Conservation (phyloP, 2,329 filamentous ascomycete species). For the Emmonsiellopsis sp. region DNA sequence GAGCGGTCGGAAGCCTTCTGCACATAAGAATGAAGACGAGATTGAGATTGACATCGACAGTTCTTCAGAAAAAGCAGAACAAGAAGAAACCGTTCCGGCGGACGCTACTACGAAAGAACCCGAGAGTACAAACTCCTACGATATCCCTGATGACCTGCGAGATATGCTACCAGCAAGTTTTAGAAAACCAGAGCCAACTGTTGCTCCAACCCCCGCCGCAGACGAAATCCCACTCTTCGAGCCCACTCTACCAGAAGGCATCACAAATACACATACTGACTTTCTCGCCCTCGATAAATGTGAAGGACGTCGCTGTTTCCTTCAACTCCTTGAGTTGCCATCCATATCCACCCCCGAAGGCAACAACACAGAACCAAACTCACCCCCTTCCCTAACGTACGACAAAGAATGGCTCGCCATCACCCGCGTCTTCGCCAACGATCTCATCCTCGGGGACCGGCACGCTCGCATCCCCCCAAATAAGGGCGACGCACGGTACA, state of each 20-base stretch:
- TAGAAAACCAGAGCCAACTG: conserved; percentile 31
- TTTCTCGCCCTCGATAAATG: conserved; percentile 94
- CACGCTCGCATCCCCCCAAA: conserved; percentile 47
- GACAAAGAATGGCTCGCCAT: conserved; percentile 96
- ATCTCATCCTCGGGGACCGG: conserved; percentile 55
- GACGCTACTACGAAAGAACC: background rate
- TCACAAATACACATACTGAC: conserved; percentile 67
- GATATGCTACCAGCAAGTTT: conserved; percentile 72
- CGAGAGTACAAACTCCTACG: conserved; percentile 14
- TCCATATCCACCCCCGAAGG: conserved; percentile 32
- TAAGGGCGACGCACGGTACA: conserved; percentile 60
- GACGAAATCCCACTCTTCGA: conserved; percentile 37
- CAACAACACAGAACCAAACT: conserved; percentile 29
- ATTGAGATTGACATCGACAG: conserved; percentile 2
- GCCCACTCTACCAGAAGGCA: conserved; percentile 58
- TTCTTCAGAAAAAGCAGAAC: background rate
- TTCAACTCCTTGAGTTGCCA: conserved; percentile 63
- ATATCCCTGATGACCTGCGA: conserved; percentile 55
- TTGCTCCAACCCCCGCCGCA: conserved; percentile 19
- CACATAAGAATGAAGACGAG: background rate
- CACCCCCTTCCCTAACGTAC: conserved; percentile 55
- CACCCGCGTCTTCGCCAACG: conserved; percentile 64
- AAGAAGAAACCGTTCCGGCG: background rate
- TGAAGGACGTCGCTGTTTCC: conserved; percentile 55
- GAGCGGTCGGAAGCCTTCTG: background rate